Conservation (phyloP, 164 flowering plant species). For the Umbellularia californica region DNA sequence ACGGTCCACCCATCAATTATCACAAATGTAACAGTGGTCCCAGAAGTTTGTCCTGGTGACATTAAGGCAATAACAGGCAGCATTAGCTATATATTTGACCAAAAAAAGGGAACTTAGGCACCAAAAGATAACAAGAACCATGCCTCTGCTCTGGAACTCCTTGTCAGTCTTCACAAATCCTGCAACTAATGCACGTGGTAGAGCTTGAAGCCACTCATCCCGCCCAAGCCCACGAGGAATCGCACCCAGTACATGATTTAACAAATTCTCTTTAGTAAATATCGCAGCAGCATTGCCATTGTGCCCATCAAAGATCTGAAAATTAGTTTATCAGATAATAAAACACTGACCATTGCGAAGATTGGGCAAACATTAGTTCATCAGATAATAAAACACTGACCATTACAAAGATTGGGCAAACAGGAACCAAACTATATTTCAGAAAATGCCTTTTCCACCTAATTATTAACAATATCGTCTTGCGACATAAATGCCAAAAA, state of each 20-base stretch:
- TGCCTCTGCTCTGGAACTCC: constrained; percentile 82
- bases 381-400: constrained; percentile 10
- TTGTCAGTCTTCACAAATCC: constrained; percentile 92
- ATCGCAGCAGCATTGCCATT: constrained; percentile 89
- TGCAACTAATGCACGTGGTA: constrained; percentile 85
- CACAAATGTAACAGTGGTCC: constrained; percentile 90
- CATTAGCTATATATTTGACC: neutral
- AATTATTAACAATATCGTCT: neutral
- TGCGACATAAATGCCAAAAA: neutral
- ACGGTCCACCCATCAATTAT: constrained; percentile 93
- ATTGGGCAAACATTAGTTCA: neutral
- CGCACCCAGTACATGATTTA: constrained; percentile 69
- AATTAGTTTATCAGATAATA: constrained; percentile 7
- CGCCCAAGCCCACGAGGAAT: constrained; percentile 75
- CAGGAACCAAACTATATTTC: neutral
- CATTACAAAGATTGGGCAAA: neutral
- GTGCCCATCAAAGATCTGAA: constrained; percentile 90
- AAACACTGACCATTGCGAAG: constrained; percentile 7
- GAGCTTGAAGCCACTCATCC: constrained; percentile 88
- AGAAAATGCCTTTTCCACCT: neutral
- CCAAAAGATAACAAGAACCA: constrained; percentile 9
- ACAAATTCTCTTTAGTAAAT: constrained; percentile 60
- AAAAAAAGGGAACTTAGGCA: neutral
- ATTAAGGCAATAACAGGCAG: neutral
- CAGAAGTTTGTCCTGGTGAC: constrained; percentile 80